Conservation (phyloP, 2,329 filamentous ascomycete genomes). For the Xylaria polymorpha region DNA sequence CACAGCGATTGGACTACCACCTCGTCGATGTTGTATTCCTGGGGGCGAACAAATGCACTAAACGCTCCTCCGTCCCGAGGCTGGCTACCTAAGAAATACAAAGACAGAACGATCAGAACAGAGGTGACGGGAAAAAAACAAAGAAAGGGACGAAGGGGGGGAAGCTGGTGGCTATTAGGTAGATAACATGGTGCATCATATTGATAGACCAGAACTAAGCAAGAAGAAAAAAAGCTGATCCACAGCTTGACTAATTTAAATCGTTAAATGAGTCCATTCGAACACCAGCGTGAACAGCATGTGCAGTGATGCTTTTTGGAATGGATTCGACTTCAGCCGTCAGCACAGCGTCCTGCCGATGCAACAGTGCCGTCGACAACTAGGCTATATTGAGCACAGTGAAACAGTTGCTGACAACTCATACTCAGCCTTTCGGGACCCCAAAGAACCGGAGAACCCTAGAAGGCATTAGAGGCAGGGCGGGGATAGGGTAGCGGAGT, state of each 20-base stretch:
- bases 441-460: constrained; percentile 28
- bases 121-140: not conserved
- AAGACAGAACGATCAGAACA: not conserved
- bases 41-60: constrained; percentile 9
- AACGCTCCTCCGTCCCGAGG: constrained; percentile 5
- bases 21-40: not conserved
- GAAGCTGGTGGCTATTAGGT: not conserved
- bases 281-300: constrained; percentile 8
- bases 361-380: constrained; percentile 22
- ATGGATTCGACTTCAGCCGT: constrained; percentile 31
- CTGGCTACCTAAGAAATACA: constrained; percentile 3
- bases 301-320: constrained; percentile 24
- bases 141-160: not conserved
- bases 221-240: constrained; percentile 13
- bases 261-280: constrained; percentile 21
- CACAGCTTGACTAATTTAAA: constrained; percentile 35
- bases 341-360: constrained; percentile 28
- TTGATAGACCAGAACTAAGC: not conserved
- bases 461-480: constrained; percentile 5
- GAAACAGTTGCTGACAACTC: constrained; percentile 24
- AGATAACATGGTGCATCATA: constrained; percentile 8
- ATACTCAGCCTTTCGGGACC: constrained; percentile 25
- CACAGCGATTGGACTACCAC: constrained; percentile 22
- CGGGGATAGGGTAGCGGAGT: not conserved
- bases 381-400: constrained; percentile 35